Base-by-base conservation (phyloP, 129 eudicot genomes). In the Apium graveolens region DNA sequence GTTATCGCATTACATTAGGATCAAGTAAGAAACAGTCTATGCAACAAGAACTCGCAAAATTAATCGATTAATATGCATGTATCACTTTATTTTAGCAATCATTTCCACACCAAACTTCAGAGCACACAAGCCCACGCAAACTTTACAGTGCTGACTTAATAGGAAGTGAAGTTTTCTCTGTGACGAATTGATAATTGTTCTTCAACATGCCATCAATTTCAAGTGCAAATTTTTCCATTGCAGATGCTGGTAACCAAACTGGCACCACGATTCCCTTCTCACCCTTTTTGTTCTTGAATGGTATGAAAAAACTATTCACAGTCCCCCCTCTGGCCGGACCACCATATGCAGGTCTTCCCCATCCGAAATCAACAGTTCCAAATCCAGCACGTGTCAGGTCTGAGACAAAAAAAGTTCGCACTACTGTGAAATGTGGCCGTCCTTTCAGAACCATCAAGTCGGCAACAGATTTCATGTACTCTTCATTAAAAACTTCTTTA, bases 251-350 rank as follows among this genome's bases (percentile, higher is more conserved):
- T 60, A 60, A 60, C 68, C 32, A 60, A 60, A 60, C 32, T 60
- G 68, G 68, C 68, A 60, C 68, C 34, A 60, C 34, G 26, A 60
- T 60, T 60, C 34, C 68, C 68, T 11, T 60, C 68, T 60, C 68
- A 60, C 68, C 17, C 68, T 60, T 60, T 60, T 11, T 60, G 32
- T 60, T 60, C 68, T 60, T 60, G 32, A 60, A 60, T 60, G 68
- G 68, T 60, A 60, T 60, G 68, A n/a, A 60, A 60, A 60, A 60
- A 11, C 68, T 60, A 60, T 60, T 60, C 68, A 60, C 68, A 60
- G 16, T 60, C 32, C 68, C 68, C 32, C 68, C 68, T 60, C 68
- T 60, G 68, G 68, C 68, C 7, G 68, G 68, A 60, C 68, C 68
- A 11, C 68, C 68, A 60, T 60, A 60, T 26, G 32, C 68, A 60